These are phyloP conservation scores for Tulasnella sp. DNA, from an alignment of 768 basidiomycete genomes.

Conservation along the genomic window DNA sequence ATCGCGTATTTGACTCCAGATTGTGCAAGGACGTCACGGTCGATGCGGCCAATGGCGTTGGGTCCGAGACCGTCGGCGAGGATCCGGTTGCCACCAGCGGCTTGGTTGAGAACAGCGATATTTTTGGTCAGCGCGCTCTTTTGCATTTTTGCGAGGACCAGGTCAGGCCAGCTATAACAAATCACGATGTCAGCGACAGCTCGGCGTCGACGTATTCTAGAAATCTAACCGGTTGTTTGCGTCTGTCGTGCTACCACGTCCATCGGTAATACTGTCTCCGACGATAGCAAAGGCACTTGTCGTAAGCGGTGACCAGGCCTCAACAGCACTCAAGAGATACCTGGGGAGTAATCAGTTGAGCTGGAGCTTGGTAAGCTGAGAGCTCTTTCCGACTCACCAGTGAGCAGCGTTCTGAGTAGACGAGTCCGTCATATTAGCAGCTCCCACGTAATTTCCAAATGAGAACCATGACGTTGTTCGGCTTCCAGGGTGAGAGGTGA, in stretches of 20 bases:
- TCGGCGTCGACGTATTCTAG: neutral
- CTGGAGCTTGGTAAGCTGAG: neutral
- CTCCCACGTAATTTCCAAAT: conserved; percentile 36
- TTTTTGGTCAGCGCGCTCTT: conserved; percentile 29
- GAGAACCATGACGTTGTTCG: conserved; percentile 38
- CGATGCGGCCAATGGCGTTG: conserved; percentile 42
- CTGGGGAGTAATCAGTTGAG: neutral
- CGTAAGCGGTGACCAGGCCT: conserved; percentile 33
- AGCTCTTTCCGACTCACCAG: conserved; percentile 26
- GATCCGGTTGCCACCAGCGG: conserved; percentile 47
- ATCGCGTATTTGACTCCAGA: conserved; percentile 41
- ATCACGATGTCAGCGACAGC: neutral
- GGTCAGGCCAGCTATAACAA: conserved; percentile 41
- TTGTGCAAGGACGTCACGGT: conserved; percentile 45
- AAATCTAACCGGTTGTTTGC: conserved; percentile 37
- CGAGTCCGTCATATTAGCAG: conserved; percentile 33
- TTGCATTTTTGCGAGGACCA: conserved; percentile 39
- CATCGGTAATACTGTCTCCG: conserved; percentile 50
- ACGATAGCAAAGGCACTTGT: conserved; percentile 37
- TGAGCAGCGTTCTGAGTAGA: conserved; percentile 32
- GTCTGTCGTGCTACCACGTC: conserved; percentile 41
- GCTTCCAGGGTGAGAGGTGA: conserved; percentile 45
- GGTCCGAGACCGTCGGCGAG: conserved; percentile 45
- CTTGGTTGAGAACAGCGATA: conserved; percentile 44
- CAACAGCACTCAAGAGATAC: conserved; percentile 41